These are phyloP conservation scores for Zygoascus ofunaensis DNA, from an alignment of 805 yeast species.

Conservation along the genomic window DNA sequence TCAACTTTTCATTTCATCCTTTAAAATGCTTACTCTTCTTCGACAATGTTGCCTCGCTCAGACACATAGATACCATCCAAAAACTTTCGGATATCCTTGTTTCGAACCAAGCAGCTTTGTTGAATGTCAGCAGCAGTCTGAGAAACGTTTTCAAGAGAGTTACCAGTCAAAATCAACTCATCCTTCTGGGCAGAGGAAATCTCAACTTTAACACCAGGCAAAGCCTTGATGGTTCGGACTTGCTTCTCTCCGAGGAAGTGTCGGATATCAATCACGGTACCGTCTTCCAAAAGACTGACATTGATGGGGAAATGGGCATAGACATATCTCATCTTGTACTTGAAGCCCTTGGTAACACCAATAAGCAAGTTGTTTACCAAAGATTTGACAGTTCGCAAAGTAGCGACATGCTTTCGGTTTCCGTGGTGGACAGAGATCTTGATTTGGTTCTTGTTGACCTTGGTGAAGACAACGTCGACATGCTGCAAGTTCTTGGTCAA, in stretches of 20 bases:
- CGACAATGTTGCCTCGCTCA: constrained; percentile 80
- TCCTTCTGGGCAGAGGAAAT: constrained; percentile 82
- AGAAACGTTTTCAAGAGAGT: constrained; percentile 94
- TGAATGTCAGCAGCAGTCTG: constrained; percentile 98
- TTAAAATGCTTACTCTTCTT: constrained; percentile 34
- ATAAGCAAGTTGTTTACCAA: constrained; percentile 86
- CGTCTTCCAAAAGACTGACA: constrained; percentile 80
- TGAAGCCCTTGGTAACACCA: constrained; percentile 99
- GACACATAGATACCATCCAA: constrained; percentile 99
- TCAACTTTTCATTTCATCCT: background rate
- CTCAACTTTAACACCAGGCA: constrained; percentile 83
- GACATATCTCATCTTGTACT: constrained; percentile 99
- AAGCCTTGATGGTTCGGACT: constrained; percentile 79
- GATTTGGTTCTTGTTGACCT: constrained; percentile 62
- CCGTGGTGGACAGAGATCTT: constrained; percentile 95
- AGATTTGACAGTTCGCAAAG: constrained; percentile 97
- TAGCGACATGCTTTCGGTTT: constrained; percentile 99
- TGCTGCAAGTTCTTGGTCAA: constrained; percentile 86
- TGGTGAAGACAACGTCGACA: constrained; percentile 84
- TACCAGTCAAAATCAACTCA: constrained; percentile 86
- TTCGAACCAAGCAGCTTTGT: constrained; percentile 96
- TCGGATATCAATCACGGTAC: constrained; percentile 88
- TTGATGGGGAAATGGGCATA: constrained; percentile 99
- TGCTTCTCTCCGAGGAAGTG: constrained; percentile 99
- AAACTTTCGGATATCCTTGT: constrained; percentile 99